These are phyloP conservation scores for Coniochaeta prunicola DNA, from an alignment of 2,329 filamentous ascomycete genomes.

Conservation along the genomic window DNA sequence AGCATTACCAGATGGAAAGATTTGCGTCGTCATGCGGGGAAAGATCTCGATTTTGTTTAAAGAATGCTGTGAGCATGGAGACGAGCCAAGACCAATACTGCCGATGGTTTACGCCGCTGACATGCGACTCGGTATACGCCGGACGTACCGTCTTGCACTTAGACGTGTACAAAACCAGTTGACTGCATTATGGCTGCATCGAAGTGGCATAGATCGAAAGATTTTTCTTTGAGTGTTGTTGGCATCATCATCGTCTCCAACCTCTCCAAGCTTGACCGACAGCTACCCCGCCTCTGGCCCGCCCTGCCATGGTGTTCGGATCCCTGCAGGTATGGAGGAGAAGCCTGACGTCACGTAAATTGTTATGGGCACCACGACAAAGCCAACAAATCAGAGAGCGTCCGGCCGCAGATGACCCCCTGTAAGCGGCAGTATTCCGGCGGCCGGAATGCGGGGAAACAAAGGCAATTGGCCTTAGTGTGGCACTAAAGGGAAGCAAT, in stretches of 20 bases:
- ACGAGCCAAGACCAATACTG: neutral
- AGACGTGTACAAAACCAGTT: neutral
- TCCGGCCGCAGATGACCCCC: neutral
- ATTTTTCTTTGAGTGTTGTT: neutral
- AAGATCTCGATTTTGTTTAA: neutral
- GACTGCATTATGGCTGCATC: neutral
- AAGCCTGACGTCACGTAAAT: conserved; percentile 14
- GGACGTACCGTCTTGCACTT: neutral
- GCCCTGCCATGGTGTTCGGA: neutral
- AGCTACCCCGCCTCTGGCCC: neutral
- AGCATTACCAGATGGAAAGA: neutral
- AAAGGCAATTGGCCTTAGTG: neutral
- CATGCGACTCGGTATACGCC: neutral
- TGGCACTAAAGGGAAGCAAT: neutral
- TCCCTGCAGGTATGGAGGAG: neutral
- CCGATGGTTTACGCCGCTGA: neutral
- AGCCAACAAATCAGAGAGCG: conserved; percentile 9
- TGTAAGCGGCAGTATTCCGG: conserved; percentile 13
- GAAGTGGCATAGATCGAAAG: neutral
- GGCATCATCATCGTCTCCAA: neutral
- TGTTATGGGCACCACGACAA: neutral
- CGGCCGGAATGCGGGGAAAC: conserved; percentile 11
- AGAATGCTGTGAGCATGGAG: neutral
- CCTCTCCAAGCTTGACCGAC: conserved; percentile 1
- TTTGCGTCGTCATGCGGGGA: neutral